Conservation (phyloP, 2,329 filamentous ascomycete genomes). For the Septoria petroselini region DNA sequence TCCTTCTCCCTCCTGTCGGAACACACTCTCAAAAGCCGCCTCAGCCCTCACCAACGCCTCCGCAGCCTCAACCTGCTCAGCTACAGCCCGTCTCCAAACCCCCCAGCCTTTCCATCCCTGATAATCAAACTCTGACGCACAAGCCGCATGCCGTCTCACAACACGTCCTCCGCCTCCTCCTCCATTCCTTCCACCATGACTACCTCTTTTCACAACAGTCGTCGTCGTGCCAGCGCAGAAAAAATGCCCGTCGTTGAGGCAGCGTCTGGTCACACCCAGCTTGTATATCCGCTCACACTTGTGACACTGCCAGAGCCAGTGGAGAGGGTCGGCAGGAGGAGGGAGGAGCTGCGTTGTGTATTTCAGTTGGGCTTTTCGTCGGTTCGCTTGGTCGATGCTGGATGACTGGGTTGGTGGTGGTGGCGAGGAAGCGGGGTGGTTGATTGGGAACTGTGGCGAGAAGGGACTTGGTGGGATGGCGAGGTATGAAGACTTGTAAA, state of each 20-base stretch:
- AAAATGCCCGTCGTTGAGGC: conserved; percentile 53
- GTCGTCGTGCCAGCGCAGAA: conserved; percentile 53
- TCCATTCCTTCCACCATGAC: conserved; percentile 32
- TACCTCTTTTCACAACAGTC: conserved; percentile 38
- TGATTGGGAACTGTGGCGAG: conserved; percentile 33
- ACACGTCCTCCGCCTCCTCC: no score
- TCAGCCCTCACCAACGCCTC: conserved; percentile 24
- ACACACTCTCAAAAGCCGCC: conserved; percentile 14
- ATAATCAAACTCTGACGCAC: conserved; percentile 54
- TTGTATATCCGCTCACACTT: conserved; percentile 49
- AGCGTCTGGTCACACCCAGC: conserved; percentile 51
- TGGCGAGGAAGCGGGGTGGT: conserved; percentile 18
- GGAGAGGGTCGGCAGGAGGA: conserved; percentile 37
- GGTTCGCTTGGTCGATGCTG: background rate
- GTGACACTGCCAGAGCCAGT: conserved; percentile 56
- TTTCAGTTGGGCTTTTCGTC: conserved; percentile 17
- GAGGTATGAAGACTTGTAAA: conserved; percentile 46
- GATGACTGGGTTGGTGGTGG: background rate
- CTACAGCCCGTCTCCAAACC: conserved; percentile 41
- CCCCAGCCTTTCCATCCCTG: conserved; percentile 50
- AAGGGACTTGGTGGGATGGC: conserved; percentile 47
- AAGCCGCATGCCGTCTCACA: conserved; percentile 42
- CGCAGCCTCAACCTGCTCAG: conserved; percentile 27
- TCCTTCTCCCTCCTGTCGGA: background rate
- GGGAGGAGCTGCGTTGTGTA: conserved; percentile 24